Conservation (phyloP, 495 filamentous ascomycete species). For the Hypoxylon intermedium region DNA sequence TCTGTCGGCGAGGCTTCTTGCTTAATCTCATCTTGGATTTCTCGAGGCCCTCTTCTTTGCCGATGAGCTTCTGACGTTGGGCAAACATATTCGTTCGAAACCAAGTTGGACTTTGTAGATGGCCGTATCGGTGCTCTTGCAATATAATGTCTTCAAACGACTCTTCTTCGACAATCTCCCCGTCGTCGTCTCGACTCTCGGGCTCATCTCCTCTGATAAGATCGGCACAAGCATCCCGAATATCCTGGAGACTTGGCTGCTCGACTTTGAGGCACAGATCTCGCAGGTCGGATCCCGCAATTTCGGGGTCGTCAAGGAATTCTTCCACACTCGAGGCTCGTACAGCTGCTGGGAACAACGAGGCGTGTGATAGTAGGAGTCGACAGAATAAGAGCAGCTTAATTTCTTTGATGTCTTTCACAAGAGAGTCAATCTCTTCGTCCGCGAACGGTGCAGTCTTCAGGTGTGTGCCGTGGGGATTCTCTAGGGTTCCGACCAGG, state of each 20-base stretch:
- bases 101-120: slow-evolving; percentile 31
- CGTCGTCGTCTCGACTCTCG: slow-evolving; percentile 36
- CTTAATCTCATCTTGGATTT: slow-evolving; percentile 11
- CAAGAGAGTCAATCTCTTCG: slow-evolving; percentile 51
- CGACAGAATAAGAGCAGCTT: slow-evolving; percentile 60
- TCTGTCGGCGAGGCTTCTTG: slow-evolving; percentile 3
- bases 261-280: slow-evolving; percentile 59
- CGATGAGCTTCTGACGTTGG: slow-evolving; percentile 19
- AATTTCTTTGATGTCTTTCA: slow-evolving; percentile 56
- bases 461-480: slow-evolving; percentile 44
- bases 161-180: slow-evolving; percentile 23
- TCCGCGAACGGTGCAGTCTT: slow-evolving; percentile 49
- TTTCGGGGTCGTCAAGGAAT: slow-evolving; percentile 52
- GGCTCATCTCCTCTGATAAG: slow-evolving; percentile 51
- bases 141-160: slow-evolving; percentile 34
- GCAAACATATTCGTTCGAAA: slow-evolving; percentile 18
- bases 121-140: slow-evolving; percentile 33
- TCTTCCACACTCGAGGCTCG: slow-evolving; percentile 53
- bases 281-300: slow-evolving; percentile 53
- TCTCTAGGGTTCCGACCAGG: slow-evolving; percentile 49
- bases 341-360: slow-evolving; percentile 55
- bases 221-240: slow-evolving; percentile 62
- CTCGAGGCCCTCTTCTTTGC: slow-evolving; percentile 5
- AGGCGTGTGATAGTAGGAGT: slow-evolving; percentile 56
- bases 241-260: slow-evolving; percentile 53